Conservation (phyloP, 306 rosid species). For the Vicia villosa region DNA sequence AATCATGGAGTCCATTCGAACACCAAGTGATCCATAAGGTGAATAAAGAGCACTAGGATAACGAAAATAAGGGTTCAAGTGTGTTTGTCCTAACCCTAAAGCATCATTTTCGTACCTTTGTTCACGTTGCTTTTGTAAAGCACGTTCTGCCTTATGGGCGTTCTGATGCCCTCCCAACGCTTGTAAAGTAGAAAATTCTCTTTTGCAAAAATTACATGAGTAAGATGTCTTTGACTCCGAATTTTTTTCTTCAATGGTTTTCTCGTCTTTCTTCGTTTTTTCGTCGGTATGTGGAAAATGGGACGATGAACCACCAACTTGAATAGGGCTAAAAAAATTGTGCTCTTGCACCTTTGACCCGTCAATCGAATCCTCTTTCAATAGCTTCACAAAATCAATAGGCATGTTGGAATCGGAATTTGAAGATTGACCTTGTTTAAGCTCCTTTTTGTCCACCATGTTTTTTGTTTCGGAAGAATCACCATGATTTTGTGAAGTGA, state of each 20-base stretch:
- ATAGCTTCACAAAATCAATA: constrained; percentile 44
- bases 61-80: constrained; percentile 39
- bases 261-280: not conserved
- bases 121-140: constrained; percentile 56
- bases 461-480: not conserved
- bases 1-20: constrained; percentile 60
- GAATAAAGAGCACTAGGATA: constrained; percentile 25
- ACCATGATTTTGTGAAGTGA: constrained; percentile 34
- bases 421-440: no score
- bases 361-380: constrained; percentile 18
- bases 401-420: no score
- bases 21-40: constrained; percentile 45
- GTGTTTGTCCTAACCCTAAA: constrained; percentile 21
- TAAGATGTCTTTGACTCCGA: constrained; percentile 39
- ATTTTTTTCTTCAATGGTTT: not conserved
- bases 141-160: constrained; percentile 73
- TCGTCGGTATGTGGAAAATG: not conserved
- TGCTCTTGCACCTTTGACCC: constrained; percentile 31
- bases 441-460: not conserved
- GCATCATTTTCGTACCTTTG: constrained; percentile 41
- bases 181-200: constrained; percentile 68
- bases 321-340: constrained; percentile 35
- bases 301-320: constrained; percentile 6
- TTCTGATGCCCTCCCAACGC: constrained; percentile 88
- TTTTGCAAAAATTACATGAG: constrained; percentile 66